Conservation (phyloP, 2,329 filamentous ascomycete genomes). For the Fusarium duplospermum region DNA sequence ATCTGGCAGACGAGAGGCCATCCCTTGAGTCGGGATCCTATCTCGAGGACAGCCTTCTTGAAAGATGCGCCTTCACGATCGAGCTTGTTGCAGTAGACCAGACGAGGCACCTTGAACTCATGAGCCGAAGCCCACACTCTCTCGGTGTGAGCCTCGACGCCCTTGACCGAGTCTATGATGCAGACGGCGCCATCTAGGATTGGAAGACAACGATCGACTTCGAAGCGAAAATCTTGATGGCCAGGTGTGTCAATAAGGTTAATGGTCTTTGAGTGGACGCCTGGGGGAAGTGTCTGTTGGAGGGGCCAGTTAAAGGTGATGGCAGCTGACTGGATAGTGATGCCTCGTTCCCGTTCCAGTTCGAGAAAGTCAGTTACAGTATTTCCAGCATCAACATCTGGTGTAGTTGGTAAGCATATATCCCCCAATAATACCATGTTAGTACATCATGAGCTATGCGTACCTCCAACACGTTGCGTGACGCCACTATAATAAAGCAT, state of each 20-base stretch:
- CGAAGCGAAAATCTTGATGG: conserved; percentile 97
- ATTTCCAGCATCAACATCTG: conserved; percentile 94
- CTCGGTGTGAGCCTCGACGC: conserved; percentile 96
- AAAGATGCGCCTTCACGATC: conserved; percentile 84
- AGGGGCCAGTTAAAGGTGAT: conserved; percentile 96
- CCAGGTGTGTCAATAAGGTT: conserved; percentile 97
- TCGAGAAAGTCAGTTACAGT: conserved; percentile 98
- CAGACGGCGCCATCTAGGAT: conserved; percentile 93
- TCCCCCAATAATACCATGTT: not conserved
- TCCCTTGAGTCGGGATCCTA: conserved; percentile 80
- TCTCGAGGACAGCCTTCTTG: conserved; percentile 84
- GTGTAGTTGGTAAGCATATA: conserved; percentile 6
- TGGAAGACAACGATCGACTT: conserved; percentile 89
- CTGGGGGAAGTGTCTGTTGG: conserved; percentile 54
- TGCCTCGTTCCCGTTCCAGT: conserved; percentile 89
- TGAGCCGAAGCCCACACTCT: conserved; percentile 94
- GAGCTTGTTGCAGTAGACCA: conserved; percentile 83
- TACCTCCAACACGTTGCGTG: conserved; percentile 83
- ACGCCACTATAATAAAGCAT: conserved; percentile 98
- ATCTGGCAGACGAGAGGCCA: conserved; percentile 96
- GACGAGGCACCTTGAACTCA: conserved; percentile 83
- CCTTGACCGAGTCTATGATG: conserved; percentile 90
- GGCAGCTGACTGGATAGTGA: conserved; percentile 97
- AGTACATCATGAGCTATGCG: conserved; percentile 15
- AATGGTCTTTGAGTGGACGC: conserved; percentile 71